Percentiles rank a stretch among this genome's conserved stretches.
Evolutionary conservation across 2,329 filamentous ascomycete genomes (phyloP).

Genomic region (Catunica adiposa): DNA sequence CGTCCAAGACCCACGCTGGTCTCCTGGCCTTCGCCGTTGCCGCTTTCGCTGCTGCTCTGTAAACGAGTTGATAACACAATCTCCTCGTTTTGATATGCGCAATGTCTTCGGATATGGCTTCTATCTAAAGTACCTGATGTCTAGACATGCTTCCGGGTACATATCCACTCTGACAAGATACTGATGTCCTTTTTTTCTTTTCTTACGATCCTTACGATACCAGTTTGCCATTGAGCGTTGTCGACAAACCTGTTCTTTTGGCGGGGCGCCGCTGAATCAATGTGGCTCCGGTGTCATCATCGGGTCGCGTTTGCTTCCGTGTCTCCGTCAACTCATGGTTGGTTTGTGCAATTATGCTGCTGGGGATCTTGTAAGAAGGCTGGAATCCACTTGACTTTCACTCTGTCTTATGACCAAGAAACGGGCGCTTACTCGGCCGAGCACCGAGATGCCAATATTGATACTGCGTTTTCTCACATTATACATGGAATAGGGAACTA

Average conservation of each 20-base stretch:
- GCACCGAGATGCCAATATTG: not conserved
- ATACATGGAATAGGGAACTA: too few relatives aligned
- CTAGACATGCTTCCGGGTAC: not conserved
- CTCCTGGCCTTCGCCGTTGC: slow-evolving; percentile 6
- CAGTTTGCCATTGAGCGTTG: slow-evolving; percentile 7
- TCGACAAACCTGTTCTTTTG: not conserved
- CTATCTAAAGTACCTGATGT: not conserved
- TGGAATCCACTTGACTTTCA: not conserved
- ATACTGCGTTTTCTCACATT: not conserved
- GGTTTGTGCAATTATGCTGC: not conserved
- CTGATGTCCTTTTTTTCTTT: slow-evolving; percentile 2
- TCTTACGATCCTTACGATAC: slow-evolving; percentile 16
- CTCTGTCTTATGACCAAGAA: too few relatives aligned
- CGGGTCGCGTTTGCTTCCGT: not conserved
- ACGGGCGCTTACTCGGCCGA: not conserved
- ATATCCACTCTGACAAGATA: not conserved
- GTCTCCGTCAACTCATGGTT: not conserved
- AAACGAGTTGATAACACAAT: not conserved
- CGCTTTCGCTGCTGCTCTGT: slow-evolving; percentile 11
- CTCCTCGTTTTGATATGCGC: not conserved
- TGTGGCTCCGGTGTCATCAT: not conserved
- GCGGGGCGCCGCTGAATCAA: not conserved
- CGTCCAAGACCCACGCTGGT: slow-evolving; percentile 8
- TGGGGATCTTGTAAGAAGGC: not conserved
- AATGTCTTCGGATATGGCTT: not conserved